Percentiles rank a stretch among this genome's conserved stretches.
phyloP scores from a whole-genome alignment of 495 filamentous ascomycete genomes.

The Aspergillus mulundensis region DNA sequence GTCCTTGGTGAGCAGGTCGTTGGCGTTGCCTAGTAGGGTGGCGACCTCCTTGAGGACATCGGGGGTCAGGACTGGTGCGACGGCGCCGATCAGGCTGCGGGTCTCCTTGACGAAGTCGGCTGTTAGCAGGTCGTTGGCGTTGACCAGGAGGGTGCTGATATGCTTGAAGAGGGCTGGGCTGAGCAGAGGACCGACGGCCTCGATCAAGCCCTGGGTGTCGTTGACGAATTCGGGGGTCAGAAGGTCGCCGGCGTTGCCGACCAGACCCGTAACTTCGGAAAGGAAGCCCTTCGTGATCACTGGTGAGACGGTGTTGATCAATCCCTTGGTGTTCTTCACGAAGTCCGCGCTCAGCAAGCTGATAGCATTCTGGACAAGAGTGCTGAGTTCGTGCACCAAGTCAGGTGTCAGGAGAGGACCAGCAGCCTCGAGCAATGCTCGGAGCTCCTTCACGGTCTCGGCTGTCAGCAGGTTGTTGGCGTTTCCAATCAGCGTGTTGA shows the following conservation, averaged over 20 bases:
- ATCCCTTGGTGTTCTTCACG: slow-evolving; percentile 37
- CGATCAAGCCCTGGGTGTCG: slow-evolving; percentile 31
- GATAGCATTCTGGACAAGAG: slow-evolving; percentile 26
- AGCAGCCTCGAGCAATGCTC: slow-evolving; percentile 29
- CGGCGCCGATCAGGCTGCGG: slow-evolving; percentile 41
- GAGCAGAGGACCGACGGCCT: slow-evolving; percentile 29
- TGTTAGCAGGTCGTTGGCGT: slow-evolving; percentile 38
- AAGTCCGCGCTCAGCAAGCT: slow-evolving; percentile 32
- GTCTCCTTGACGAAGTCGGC: slow-evolving; percentile 42
- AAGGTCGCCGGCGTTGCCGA: slow-evolving; percentile 38
- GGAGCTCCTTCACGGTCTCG: slow-evolving; percentile 37
- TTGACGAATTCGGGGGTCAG: slow-evolving; percentile 34
- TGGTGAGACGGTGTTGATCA: slow-evolving; percentile 33
- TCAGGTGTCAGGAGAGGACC: slow-evolving; percentile 23
- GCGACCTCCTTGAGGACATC: slow-evolving; percentile 37
- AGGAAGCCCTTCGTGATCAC: slow-evolving; percentile 36
- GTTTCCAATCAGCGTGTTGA: slow-evolving; percentile 28
- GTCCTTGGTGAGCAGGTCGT: slow-evolving; percentile 24
- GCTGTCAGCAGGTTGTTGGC: slow-evolving; percentile 27
- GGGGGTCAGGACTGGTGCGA: slow-evolving; percentile 35
- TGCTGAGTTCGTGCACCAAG: slow-evolving; percentile 27
- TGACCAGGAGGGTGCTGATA: slow-evolving; percentile 30
- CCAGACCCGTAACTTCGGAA: slow-evolving; percentile 33
- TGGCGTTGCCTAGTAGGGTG: slow-evolving; percentile 34
- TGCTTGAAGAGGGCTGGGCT: slow-evolving; percentile 32